Base-by-base conservation (phyloP, 2,329 filamentous ascomycete genomes). In the Cladosporium cucumerinum region DNA sequence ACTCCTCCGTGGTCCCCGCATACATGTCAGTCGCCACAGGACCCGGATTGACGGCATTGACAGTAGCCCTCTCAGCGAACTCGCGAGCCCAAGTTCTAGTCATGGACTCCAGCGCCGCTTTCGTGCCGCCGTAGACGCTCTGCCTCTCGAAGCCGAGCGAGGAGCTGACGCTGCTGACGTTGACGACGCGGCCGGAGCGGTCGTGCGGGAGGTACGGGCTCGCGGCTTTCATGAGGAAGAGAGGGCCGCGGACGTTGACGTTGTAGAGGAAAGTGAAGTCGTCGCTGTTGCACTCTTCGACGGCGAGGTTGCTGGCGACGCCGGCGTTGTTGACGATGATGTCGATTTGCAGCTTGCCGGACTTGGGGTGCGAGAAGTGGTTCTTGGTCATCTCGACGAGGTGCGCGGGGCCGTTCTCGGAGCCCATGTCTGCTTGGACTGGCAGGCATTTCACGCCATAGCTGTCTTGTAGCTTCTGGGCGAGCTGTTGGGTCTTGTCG, bases 301-400 rank as follows among this genome's bases (percentile, higher is more conserved):
- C 79, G 28, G 80, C 75, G 70, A 88, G 85, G 78, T 95, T 94
- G 46, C 85, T 77, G 12, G 82, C 78, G 2, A 86, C 80, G 28
- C 91, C 93, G 32, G 93, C 92, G 76, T 96, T 96, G 84, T 96
- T 96, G 81, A 96, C 81, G 61, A 96, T 81, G 67, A 96, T 91
- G 78, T 96, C 91, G 72, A 96, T 84, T 72, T 89, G 86, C 74
- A 92, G 86, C 63, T 81, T 80, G 66, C 78, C 77, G 67, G 79
- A 82, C 71, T 83, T 82, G 30, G 84, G 81, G 65, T 82, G 74
- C 10, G 82, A 74, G 77, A 90, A 88, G 72, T 87, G 81, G 68
- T 86, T 81, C 70, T 85, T 83, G 5, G 86, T 83, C 0, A 83
- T 82, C 26, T 80, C 78, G 69, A 93, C 77, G 60, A 92, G 82